phyloP scores from a whole-genome alignment of 2,329 filamentous ascomycete genomes.

The Microsporum canis region DNA sequence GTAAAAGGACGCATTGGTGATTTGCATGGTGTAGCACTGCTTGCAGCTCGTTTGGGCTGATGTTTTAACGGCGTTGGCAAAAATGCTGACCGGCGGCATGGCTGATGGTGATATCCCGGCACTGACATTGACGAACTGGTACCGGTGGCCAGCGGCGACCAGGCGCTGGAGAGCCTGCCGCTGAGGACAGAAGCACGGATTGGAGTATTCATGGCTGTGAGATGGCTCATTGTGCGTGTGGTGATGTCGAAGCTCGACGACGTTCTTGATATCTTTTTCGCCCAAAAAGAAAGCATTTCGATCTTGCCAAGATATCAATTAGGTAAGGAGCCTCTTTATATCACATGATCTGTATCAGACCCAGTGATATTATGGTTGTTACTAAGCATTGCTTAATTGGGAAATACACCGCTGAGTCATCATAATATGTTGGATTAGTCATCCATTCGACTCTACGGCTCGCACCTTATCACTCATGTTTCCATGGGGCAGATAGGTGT shows the following conservation, averaged over 20 bases:
- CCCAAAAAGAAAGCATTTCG: background rate
- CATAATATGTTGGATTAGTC: too few species aligned
- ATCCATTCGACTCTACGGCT: too few species aligned
- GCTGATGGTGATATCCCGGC: background rate
- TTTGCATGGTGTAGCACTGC: background rate
- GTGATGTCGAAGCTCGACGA: background rate
- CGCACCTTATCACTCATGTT: too few species aligned
- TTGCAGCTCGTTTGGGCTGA: background rate
- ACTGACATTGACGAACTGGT: slow-evolving; percentile 12
- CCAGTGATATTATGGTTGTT: background rate
- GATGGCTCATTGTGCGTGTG: slow-evolving; percentile 1
- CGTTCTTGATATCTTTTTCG: background rate
- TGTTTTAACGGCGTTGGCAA: background rate
- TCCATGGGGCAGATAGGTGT: too few species aligned
- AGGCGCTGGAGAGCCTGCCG: slow-evolving; percentile 19
- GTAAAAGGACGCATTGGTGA: background rate
- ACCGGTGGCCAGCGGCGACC: slow-evolving; percentile 17
- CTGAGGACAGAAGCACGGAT: slow-evolving; percentile 25
- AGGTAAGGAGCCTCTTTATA: background rate
- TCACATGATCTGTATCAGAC: background rate
- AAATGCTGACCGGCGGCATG: background rate
- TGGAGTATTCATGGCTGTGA: slow-evolving; percentile 19
- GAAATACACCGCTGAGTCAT: too few species aligned
- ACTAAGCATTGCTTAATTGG: background rate
- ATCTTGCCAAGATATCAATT: background rate